Base-by-base conservation (phyloP, 2,329 filamentous ascomycete species). In the Cladosporium sp. region DNA sequence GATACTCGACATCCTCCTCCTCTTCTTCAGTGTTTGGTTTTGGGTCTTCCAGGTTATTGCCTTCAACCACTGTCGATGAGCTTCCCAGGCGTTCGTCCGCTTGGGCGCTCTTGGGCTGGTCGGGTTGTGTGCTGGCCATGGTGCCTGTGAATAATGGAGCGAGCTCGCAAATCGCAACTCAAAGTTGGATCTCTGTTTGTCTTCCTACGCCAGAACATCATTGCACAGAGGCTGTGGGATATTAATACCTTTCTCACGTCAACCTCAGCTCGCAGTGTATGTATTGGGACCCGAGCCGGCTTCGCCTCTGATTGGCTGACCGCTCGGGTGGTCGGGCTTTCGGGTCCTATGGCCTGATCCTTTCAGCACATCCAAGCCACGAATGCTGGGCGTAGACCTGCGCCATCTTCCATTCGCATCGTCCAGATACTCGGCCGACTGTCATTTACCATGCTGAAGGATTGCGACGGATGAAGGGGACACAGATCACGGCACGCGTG, bases 1-100 rank as follows among this genome's bases (percentile, higher is more conserved):
- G 59, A 16, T 61, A 61, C 19, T 59, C 55, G 11, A 43, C 32
- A 9, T 16, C 18, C 13, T 49, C 38, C 38, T 49, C 46, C 1
- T 38, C 35, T 14, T 38, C 35, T 3, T 14, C 35, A 14, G n/a
- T 7, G 3, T 38, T 14, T 6, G 10, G 7, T n/a, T 38, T 16
- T 14, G n/a, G 4, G n/a, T n/a, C n/a, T 9, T n/a, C n/a, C 4
- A 14, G 3, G 9, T 4, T 14, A 4, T 38, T 38, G 13, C n/a
- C 35, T n/a, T 38, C 7, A 11, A 9, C n/a, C 8, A 14, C 11
- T 4, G 35, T n/a, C 4, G 35, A 38, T 9, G 35, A 38, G n/a
- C 35, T 38, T n/a, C 35, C 35, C 10, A n/a, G 13, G 35, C 35
- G 35, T 38, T 38, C 3, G n/a, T 38, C 35, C n/a, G 35, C 35